A percentile compares a stretch with the other conserved stretches of the same genome.
These are phyloP conservation scores for Aspergillus jensenii DNA, from an alignment of 2,329 filamentous ascomycete genomes.

Conservation along the genomic window DNA sequence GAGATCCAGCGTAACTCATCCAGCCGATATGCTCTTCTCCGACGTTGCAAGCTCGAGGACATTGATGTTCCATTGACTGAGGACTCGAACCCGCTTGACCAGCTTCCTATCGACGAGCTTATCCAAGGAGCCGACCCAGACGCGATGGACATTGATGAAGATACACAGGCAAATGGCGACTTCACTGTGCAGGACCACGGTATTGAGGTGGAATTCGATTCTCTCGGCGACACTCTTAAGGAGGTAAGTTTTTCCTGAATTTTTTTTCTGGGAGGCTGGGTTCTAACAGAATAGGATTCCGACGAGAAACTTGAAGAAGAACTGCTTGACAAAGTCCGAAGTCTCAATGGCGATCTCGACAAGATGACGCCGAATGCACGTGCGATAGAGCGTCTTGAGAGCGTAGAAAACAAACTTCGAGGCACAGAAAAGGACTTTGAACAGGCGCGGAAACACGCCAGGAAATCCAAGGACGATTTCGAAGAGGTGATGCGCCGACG, in stretches of 20 bases:
- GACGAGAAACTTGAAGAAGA: conserved; percentile 71
- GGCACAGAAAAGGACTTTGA: conserved; percentile 88
- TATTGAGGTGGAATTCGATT: conserved; percentile 82
- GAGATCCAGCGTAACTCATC: conserved; percentile 83
- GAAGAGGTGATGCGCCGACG: conserved; percentile 77
- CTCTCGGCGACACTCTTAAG: conserved; percentile 78
- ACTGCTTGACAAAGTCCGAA: conserved; percentile 74
- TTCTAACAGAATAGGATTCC: conserved; percentile 54
- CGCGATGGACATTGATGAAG: conserved; percentile 89
- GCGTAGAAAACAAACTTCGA: conserved; percentile 78
- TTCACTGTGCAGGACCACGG: conserved; percentile 82
- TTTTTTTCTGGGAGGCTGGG: not conserved
- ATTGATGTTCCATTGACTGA: conserved; percentile 77
- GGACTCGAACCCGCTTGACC: conserved; percentile 71
- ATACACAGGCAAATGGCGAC: conserved; percentile 46
- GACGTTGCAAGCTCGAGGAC: conserved; percentile 90
- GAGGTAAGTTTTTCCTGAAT: conserved; percentile 54
- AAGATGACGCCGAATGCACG: conserved; percentile 97
- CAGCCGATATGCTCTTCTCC: conserved; percentile 77
- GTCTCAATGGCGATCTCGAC: conserved; percentile 75
- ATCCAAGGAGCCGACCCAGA: conserved; percentile 72
- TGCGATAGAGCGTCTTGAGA: conserved; percentile 85
- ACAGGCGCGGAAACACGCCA: conserved; percentile 72
- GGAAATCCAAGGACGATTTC: conserved; percentile 78
- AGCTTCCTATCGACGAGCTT: conserved; percentile 83